Evolutionary conservation across 805 yeast species (phyloP).

Genomic region (Kazachstania viticola): DNA sequence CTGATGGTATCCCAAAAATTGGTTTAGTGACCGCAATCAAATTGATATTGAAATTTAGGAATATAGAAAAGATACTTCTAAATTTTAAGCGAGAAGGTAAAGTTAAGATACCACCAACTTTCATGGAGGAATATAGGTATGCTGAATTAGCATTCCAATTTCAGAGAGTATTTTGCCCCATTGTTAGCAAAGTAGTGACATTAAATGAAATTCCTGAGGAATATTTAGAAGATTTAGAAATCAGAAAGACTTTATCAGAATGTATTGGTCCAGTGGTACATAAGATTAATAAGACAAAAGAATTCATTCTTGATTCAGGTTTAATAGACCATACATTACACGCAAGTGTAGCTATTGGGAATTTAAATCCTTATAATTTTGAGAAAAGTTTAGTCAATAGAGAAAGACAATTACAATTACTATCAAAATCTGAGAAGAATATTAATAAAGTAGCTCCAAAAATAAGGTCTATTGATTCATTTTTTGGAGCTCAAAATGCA

Average conservation of each 20-base stretch:
- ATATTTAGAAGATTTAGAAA: constrained; percentile 9
- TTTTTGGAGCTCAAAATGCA: constrained; percentile 5
- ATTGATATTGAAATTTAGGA: constrained; percentile 39
- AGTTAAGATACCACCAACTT: constrained; percentile 40
- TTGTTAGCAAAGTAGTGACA: constrained; percentile 35
- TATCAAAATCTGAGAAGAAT: constrained; percentile 16
- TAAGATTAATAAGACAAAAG: constrained; percentile 8
- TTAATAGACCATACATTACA: constrained; percentile 38
- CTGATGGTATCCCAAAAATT: constrained; percentile 70
- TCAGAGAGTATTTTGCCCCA: constrained; percentile 79
- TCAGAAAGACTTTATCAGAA: constrained; percentile 1
- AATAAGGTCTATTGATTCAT: constrained; percentile 10
- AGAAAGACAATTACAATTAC: constrained; percentile 19
- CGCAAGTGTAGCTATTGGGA: constrained; percentile 48
- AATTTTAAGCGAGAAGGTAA: constrained; percentile 53
- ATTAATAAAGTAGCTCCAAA: background rate
- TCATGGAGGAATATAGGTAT: constrained; percentile 44
- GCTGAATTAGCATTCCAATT: constrained; percentile 75
- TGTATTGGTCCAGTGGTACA: constrained; percentile 31
- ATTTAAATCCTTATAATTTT: constrained; percentile 45
- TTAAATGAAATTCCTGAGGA: constrained; percentile 44
- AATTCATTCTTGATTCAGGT: constrained; percentile 20
- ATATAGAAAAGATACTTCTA: constrained; percentile 44
- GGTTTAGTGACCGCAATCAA: constrained; percentile 71
- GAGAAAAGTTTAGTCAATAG: constrained; percentile 25